Evolutionary conservation across 75 land plant genomes (phyloP), one percentile per base, ranked within the genome.

Genomic region (Ceratopteris richardii): DNA sequence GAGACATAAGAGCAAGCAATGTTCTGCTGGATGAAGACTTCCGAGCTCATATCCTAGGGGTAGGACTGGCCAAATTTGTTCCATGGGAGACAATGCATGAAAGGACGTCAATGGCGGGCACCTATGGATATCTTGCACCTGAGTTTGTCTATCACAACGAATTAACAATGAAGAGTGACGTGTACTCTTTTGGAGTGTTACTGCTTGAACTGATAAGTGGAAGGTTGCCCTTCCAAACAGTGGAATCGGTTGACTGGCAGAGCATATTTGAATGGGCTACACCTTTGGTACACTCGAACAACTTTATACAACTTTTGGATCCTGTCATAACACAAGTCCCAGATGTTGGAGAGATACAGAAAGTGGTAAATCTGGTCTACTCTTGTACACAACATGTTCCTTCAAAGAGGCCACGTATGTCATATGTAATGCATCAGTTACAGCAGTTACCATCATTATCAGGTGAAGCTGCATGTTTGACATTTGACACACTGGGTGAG

Each of bases 181-280:
- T 94, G 9, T 89, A 86, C 68, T 90, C 97, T 64, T 94, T 89
- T 62, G 98, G 98, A 4, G 98, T 94, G 57, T 71, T 94, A 47
- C 73, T 94, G 43, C 83, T 94, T 48, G 98, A 94, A 65, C 88
- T 86, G 17, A 67, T 94, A 14, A 89, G 74, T 42, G 98, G 98
- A 10, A 87, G 91, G 26, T 74, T 74, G 62, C 98, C 96, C 14
- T 73, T 86, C 24, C 80, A 76, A 46, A 71, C 83, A 30, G 98
- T 78, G 61, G 90, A 93, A 36, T 67, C 84, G 12, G 69, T 77
- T 0, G 93, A 90, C 37, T 82, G 87, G 86, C 90, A 85, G 64
- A 85, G 82, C 56, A 85, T 88, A 57, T 89, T 93, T 50, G 95
- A 93, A 56, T 93, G 98, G 98, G 98, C 98, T 5, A 93, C 98